Percentiles rank a stretch among this genome's conserved stretches.
Conservation (phyloP, 2,329 filamentous ascomycete species). For the Sporothrix sp. region DNA sequence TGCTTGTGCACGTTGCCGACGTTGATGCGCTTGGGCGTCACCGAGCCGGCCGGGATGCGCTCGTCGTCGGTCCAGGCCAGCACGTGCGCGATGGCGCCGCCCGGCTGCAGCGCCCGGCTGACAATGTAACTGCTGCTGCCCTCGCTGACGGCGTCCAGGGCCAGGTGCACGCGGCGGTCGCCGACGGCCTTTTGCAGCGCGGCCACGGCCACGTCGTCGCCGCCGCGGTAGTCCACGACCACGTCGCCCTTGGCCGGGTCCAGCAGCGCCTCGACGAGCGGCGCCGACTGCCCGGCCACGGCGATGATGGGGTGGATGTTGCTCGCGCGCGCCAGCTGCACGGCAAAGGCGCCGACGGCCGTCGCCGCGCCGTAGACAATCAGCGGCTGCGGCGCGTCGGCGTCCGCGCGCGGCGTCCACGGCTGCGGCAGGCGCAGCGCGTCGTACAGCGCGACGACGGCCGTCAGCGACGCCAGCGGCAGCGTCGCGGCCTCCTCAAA, state of each 20-base stretch:
- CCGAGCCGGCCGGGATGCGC: constrained; percentile 15
- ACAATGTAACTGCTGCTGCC: constrained; percentile 32
- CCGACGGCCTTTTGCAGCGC: constrained; percentile 27
- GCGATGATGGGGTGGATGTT: constrained; percentile 46
- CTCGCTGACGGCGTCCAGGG: constrained; percentile 33
- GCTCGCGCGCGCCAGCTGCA: constrained; percentile 37
- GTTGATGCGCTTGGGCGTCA: constrained; percentile 18
- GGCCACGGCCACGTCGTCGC: constrained; percentile 35
- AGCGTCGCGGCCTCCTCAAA: constrained; percentile 35
- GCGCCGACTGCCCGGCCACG: constrained; percentile 36
- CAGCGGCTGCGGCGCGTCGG: constrained; percentile 7
- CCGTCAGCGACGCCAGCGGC: constrained; percentile 35
- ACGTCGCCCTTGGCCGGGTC: constrained; percentile 38
- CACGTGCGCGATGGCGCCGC: constrained; percentile 23
- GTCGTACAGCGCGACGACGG: constrained; percentile 30
- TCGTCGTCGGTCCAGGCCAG: constrained; percentile 20
- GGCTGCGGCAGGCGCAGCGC: constrained; percentile 31
- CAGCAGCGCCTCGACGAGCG: constrained; percentile 37
- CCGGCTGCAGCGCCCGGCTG: constrained; percentile 26
- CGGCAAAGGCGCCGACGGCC: constrained; percentile 42
- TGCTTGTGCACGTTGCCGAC: constrained; percentile 20
- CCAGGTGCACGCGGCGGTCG: constrained; percentile 29
- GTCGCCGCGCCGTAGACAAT: constrained; percentile 38
- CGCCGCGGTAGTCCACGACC: constrained; percentile 45
- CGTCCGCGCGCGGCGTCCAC: constrained; percentile 27